phyloP scores from a whole-genome alignment of 2,329 filamentous ascomycete species.

The Calonectria fujianensis region DNA sequence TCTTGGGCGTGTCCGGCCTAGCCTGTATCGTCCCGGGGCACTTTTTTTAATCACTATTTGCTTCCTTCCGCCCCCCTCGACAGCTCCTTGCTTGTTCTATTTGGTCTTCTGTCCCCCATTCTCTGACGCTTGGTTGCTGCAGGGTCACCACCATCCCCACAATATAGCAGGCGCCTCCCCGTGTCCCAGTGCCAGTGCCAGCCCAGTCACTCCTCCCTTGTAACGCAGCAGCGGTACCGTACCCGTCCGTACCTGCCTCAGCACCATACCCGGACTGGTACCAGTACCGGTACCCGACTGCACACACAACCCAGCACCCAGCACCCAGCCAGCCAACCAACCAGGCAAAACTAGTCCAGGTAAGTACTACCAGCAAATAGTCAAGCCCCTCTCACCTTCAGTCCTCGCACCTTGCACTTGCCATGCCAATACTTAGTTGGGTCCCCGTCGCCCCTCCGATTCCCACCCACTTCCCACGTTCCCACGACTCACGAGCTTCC shows the following conservation, averaged over 20 bases:
- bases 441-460: slow-evolving; percentile 33
- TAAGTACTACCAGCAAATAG: slow-evolving; percentile 30
- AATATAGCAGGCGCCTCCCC: slow-evolving; percentile 25
- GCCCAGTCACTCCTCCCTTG: slow-evolving; percentile 3
- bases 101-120: slow-evolving; percentile 28
- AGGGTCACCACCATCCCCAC: slow-evolving; percentile 36
- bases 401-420: slow-evolving; percentile 22
- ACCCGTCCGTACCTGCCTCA: slow-evolving; percentile 28
- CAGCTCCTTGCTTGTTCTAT: slow-evolving; percentile 13
- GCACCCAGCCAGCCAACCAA: slow-evolving; percentile 20
- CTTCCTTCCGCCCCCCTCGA: not conserved
- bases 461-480: slow-evolving; percentile 31
- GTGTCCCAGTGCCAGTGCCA: slow-evolving; percentile 16
- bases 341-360: slow-evolving; percentile 33
- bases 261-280: slow-evolving; percentile 22
- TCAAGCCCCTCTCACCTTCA: slow-evolving; percentile 28
- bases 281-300: slow-evolving; percentile 18
- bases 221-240: slow-evolving; percentile 23
- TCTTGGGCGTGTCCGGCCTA: slow-evolving; percentile 9
- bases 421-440: slow-evolving; percentile 37
- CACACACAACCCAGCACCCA: slow-evolving; percentile 8
- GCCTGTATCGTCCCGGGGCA: slow-evolving; percentile 3
- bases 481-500: slow-evolving; percentile 42
- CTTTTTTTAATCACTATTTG: slow-evolving; percentile 15
- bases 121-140: slow-evolving; percentile 35